Base-by-base conservation (phyloP, 2,329 filamentous ascomycete genomes). In the Coniochaeta sp. region DNA sequence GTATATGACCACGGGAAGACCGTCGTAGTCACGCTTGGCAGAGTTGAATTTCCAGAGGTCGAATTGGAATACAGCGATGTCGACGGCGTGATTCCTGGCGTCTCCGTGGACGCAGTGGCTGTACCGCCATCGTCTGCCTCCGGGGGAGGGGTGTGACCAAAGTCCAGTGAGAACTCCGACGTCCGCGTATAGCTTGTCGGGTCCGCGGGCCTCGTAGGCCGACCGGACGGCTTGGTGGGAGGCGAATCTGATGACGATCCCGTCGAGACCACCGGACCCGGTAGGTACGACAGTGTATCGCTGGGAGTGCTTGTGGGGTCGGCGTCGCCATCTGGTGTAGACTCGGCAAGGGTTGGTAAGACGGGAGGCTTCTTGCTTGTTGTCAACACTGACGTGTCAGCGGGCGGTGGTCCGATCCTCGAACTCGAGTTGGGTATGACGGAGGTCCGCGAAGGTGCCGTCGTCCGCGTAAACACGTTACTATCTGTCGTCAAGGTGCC, bases 401-500 rank as follows among this genome's bases (percentile, higher is more conserved):
- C 59, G 2, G 65, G 63, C 4, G 66, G 65, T 19, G 65, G 64
- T 16, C 32, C 61, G 7, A 44, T 44, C 8, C 19, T 42, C 24
- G 64, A 61, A 19, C 24, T 58, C 5, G 59, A 24, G 14, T 60
- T 61, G 8, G 62, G 63, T 4, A 30, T 32, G 32, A 65, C 44
- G 2, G 64, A 63, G 16, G 38, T 19, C 19, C 26, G 61, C 14
- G 65, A 60, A n/a, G 65, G 61, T 2, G 47, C 52, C 7, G 54
- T 58, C 7, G 65, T 62, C n/a, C 65, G 62, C 10, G 59, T 60
- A 3, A 60, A 64, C 16, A 58, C 64, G 30, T 60, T 59, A n/a
- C 59, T 57, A 28, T 68, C 63, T 8, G 63, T 64, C 16, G 65
- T 65, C 36, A 65, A 36, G 7, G 55, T 56, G 54, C 62, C 66